These are phyloP conservation scores for Coemansia sp. DNA, from an alignment of 192 early-diverging fungal genomes.

Conservation along the genomic window DNA sequence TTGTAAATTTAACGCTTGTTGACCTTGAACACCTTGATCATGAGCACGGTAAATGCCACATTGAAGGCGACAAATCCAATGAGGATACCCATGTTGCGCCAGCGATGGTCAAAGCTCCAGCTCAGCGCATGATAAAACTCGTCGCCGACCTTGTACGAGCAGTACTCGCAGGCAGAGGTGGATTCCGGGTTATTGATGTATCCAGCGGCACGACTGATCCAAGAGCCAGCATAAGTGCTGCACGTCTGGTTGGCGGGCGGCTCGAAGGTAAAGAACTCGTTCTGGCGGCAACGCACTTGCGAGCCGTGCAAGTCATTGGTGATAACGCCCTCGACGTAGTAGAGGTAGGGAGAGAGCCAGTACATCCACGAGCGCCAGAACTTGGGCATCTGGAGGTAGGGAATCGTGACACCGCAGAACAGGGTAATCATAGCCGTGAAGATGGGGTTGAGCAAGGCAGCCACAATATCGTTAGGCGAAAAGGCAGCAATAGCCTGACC, in stretches of 20 bases:
- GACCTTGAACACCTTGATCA: constrained; percentile 45
- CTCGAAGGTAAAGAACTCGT: constrained; percentile 53
- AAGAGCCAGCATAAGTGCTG: constrained; percentile 54
- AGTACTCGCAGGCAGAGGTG: constrained; percentile 57
- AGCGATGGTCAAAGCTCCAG: constrained; percentile 62
- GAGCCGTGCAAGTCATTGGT: constrained; percentile 61
- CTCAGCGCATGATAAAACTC: constrained; percentile 44
- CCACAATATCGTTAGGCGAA: constrained; percentile 60
- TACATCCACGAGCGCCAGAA: constrained; percentile 73
- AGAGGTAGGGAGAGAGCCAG: constrained; percentile 64
- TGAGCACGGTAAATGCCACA: constrained; percentile 32
- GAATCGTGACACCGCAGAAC: constrained; percentile 66
- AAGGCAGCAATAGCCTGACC: constrained; percentile 65
- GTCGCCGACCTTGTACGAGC: constrained; percentile 52
- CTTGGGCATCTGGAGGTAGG: constrained; percentile 58
- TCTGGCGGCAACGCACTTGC: constrained; percentile 46
- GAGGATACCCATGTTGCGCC: constrained; percentile 68
- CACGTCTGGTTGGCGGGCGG: constrained; percentile 58
- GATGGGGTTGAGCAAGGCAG: constrained; percentile 67
- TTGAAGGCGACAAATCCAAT: constrained; percentile 62
- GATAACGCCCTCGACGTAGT: constrained; percentile 65
- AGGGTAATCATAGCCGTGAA: constrained; percentile 61
- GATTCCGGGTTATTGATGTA: constrained; percentile 53
- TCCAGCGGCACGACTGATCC: constrained; percentile 33
- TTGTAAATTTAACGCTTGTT: constrained; percentile 44